A percentile compares a stretch with the other conserved stretches of the same genome.
Conservation (phyloP, 2,329 filamentous ascomycete species). For the Monosporascus ibericus region DNA sequence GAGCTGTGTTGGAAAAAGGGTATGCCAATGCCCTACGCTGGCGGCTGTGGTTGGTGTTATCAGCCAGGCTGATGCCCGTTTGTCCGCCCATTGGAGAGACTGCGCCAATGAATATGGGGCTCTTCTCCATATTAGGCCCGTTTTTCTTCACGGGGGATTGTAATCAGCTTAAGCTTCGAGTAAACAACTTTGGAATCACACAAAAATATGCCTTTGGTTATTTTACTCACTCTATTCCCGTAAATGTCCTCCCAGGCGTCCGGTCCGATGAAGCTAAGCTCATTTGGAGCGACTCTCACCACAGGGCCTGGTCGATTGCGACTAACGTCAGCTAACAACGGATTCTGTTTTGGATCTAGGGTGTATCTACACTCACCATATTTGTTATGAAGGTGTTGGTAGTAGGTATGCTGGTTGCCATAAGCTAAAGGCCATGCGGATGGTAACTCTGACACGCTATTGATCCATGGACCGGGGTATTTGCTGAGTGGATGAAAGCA, state of each 20-base stretch:
- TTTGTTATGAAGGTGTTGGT: slow-evolving; percentile 19
- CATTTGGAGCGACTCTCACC: slow-evolving; percentile 20
- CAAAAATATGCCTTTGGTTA: no score
- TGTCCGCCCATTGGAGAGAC: slow-evolving; percentile 10
- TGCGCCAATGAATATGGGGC: slow-evolving; percentile 19
- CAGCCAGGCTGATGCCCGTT: slow-evolving; percentile 12
- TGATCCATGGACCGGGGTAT: slow-evolving; percentile 19
- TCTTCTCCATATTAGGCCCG: slow-evolving; percentile 21
- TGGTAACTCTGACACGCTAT: slow-evolving; percentile 18
- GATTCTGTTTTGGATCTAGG: no score
- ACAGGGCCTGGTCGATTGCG: slow-evolving; percentile 6
- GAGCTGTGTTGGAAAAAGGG: slow-evolving; percentile 19
- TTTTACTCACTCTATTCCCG: slow-evolving; percentile 14
- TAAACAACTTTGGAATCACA: no score
- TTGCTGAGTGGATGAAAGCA: slow-evolving; percentile 17
- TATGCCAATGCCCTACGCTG: slow-evolving; percentile 20
- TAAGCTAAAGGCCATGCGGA: slow-evolving; percentile 13
- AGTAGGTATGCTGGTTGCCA: slow-evolving; percentile 19
- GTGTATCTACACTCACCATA: slow-evolving; percentile 8
- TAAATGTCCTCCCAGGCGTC: slow-evolving; percentile 25
- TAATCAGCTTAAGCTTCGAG: no score
- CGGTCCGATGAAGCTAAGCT: slow-evolving; percentile 20
- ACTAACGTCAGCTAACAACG: no score
- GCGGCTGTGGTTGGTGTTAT: slow-evolving; percentile 15
- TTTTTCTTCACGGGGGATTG: slow-evolving; percentile 3